Evolutionary conservation across 1,284 basidiomycete genomes (phyloP), one percentile per base, ranked within the genome.

Genomic region (Apiotrichum laibachii): DNA sequence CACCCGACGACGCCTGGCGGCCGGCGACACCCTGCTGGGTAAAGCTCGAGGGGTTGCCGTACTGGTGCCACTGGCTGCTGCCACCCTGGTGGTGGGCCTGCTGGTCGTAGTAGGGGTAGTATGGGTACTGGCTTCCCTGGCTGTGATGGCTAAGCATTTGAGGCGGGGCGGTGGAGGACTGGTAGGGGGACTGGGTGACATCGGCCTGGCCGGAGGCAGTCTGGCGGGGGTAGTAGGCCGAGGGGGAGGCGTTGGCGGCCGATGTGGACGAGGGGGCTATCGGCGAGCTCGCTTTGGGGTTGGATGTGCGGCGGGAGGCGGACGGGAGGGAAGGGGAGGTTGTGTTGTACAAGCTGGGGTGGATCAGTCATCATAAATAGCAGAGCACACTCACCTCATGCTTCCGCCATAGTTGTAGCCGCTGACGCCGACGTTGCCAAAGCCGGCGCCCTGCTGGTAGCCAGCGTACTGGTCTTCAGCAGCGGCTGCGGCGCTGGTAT

Each of bases 301-400:
- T 67, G 16, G 69, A 72, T 4, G 67, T 64, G 6, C 72, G 59
- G 16, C 72, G 64, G 8, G 67, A 64, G 2, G 61, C 64, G 0
- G 70, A 68, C 13, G 66, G 60, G 7, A 66, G 60, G 13, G 63
- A 57, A 7, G 68, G 63, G 15, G 67, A 66, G 0, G 64, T 63
- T 10, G 62, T 59, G 47, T 66, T 63, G 63, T 69, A 67, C 31
- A 67, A 56, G 47, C 60, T 67, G 53, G 31, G 53, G 42, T 11
- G 13, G 46, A 22, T 56, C 8, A 31, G 46, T 60, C 43, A 61
- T 55, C 43, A 8, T 50, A 26, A 50, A 43, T 22, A 13, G 31
- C 19, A 13, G 21, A 34, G 12, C 16, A 33, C 21, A 68, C 68
- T 61, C 56, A 72, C 70, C 58, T 64, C 53, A 72, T 59, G 45